Base-by-base conservation (phyloP, 164 flowering plant genomes). In the Stephania japonica region DNA sequence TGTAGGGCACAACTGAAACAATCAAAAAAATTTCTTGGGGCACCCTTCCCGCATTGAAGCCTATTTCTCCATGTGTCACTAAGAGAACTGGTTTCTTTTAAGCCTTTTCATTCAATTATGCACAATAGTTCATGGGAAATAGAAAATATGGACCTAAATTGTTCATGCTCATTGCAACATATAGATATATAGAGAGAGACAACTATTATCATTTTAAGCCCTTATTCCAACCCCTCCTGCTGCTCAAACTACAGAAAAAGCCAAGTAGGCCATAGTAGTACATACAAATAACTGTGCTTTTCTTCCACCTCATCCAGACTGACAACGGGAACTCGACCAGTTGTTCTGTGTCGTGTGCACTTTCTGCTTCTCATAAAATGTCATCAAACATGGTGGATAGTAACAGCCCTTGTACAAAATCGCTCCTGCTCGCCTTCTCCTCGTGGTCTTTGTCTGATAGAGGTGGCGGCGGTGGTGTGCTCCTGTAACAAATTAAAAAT, bases 311-410 rank as follows among this genome's bases (percentile, higher is more conserved):
- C 63, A 16, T 18, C 63, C 63, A 56, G 23, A 56, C 63, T 56
- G 63, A 56, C 18, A 56, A 56, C n/a, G 21, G 63, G 18, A 24
- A 19, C 49, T 49, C 16, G 5, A 23, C 0, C 13, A 12, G 65
- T 8, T 27, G 8, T 69, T 13, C 70, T 68, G 63, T 18, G n/a
- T 38, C 73, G 6, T 13, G 8, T 65, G 44, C n/a, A 4, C 44
- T 49, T 53, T 50, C 41, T 79, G 42, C 70, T 53, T 50, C 41
- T 79, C 78, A 84, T 76, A 78, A 82, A 42, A 44, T 56, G 64
- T 86, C 88, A 41, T 82, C 87, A 62, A 90, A 75, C 67, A 92
- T 79, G 76, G 90, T 87, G 67, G 95, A 93, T 67, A 86, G 81
- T 64, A 91, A 49, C 53, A 91, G 82, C 67, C 85, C 90, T 75